phyloP scores from a whole-genome alignment of 176 grass and related monocot species.

The Carex cristatella region DNA sequence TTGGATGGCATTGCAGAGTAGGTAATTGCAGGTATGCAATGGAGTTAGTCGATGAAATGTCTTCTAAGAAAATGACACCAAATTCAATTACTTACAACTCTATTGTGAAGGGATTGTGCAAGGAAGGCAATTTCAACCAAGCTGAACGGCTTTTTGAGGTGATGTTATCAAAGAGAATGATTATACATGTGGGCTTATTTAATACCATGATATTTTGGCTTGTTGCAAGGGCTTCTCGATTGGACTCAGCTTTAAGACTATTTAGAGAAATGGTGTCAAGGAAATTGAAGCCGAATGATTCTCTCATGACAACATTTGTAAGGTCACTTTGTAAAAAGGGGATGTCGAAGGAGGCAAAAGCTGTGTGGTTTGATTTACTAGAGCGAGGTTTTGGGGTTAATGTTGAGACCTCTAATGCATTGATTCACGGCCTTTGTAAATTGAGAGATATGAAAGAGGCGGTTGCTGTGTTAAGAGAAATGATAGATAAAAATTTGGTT shows the following conservation, averaged over 20 bases:
- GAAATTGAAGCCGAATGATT: conserved; percentile 67
- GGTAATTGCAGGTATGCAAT: conserved; percentile 39
- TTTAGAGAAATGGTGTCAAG: conserved; percentile 56
- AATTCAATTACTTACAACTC: conserved; percentile 67
- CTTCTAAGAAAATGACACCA: conserved; percentile 37
- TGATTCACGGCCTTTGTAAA: conserved; percentile 77
- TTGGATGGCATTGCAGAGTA: conserved; percentile 59
- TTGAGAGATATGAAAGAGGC: conserved; percentile 47
- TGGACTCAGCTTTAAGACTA: conserved; percentile 47
- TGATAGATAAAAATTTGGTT: conserved; percentile 44
- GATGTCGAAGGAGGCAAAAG: conserved; percentile 51
- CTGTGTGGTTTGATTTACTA: conserved; percentile 47
- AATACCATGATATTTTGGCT: conserved; percentile 58
- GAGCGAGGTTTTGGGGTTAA: conserved; percentile 60
- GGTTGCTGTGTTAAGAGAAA: conserved; percentile 46
- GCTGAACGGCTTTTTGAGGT: conserved; percentile 62
- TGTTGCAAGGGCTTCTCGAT: conserved; percentile 35
- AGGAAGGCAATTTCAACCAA: conserved; percentile 54
- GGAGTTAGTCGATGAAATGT: conserved; percentile 59
- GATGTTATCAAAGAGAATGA: conserved; percentile 64
- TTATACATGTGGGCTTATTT: conserved; percentile 52
- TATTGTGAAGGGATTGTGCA: conserved; percentile 60
- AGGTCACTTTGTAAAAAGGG: conserved; percentile 51
- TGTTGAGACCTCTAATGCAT: conserved; percentile 66
- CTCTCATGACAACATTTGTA: conserved; percentile 64